These are phyloP conservation scores for Filobasidium wieringae DNA, from an alignment of 768 basidiomycete species.

Conservation along the genomic window DNA sequence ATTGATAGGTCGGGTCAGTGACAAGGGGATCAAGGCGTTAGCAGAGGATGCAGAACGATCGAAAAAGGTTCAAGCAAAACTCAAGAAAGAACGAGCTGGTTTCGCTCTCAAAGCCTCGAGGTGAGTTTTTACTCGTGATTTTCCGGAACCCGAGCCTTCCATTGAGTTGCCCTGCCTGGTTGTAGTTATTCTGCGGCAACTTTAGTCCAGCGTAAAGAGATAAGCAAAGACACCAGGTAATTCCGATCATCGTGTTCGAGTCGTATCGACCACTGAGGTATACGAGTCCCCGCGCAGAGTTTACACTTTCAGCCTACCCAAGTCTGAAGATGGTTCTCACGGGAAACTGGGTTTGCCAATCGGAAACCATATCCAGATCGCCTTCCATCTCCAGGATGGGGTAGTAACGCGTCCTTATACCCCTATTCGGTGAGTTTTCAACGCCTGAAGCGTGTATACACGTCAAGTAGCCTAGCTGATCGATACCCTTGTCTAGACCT, in stretches of 20 bases:
- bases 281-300: neutral
- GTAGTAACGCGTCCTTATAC: slow-evolving; percentile 11
- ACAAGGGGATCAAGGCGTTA: slow-evolving; percentile 9
- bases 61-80: neutral
- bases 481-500: neutral
- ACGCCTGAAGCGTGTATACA: no score
- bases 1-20: slow-evolving; percentile 8
- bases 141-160: neutral
- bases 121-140: neutral
- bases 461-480: neutral
- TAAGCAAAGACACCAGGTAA: slow-evolving; percentile 14
- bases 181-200: slow-evolving; percentile 7
- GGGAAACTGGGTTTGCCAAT: slow-evolving; percentile 9
- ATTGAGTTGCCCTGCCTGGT: no score
- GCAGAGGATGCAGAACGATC: slow-evolving; percentile 10
- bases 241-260: neutral
- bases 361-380: slow-evolving; percentile 9
- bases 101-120: slow-evolving; percentile 6
- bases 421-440: neutral
- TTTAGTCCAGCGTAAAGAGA: slow-evolving; percentile 8
- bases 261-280: neutral
- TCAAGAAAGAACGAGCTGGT: slow-evolving; percentile 6
- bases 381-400: slow-evolving; percentile 10
- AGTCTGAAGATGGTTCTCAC: slow-evolving; percentile 1
- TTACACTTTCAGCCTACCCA: slow-evolving; percentile 11